phyloP scores from a whole-genome alignment of 1,284 basidiomycete species.

The Apiotrichum domesticum region DNA sequence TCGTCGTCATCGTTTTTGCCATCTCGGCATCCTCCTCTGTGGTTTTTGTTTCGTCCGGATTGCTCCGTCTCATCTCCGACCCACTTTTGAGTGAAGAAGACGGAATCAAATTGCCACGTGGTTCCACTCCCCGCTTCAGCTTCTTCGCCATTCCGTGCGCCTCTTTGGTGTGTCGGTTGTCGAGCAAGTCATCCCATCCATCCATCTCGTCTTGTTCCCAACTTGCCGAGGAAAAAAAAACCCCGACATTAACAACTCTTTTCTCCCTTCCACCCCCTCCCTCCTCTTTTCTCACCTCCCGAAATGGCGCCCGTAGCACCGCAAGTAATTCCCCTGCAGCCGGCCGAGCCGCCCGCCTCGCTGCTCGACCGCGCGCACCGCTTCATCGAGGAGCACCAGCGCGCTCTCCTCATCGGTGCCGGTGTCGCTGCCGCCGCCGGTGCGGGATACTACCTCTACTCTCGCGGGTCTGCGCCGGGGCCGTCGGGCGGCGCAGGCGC shows the following conservation, averaged over 20 bases:
- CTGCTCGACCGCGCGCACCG: conserved; percentile 35
- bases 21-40: too few species aligned
- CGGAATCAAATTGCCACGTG: too few species aligned
- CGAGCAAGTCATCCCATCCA: too few species aligned
- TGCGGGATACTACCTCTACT: conserved; percentile 62
- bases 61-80: too few species aligned
- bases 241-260: not conserved
- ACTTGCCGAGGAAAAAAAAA: not conserved
- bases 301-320: conserved; percentile 19
- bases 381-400: conserved; percentile 46
- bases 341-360: conserved; percentile 17
- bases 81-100: too few species aligned
- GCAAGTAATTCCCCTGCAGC: conserved; percentile 6
- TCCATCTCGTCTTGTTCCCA: too few species aligned
- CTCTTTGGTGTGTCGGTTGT: too few species aligned
- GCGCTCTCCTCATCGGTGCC: conserved; percentile 48
- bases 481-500: not conserved
- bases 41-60: too few species aligned
- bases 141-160: too few species aligned
- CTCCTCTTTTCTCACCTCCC: not conserved
- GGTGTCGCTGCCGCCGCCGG: conserved; percentile 69
- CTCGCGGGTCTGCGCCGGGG: conserved; percentile 45
- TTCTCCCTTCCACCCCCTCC: not conserved
- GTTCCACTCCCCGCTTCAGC: too few species aligned
- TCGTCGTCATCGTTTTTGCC: too few species aligned